These are phyloP conservation scores for Amborella trichopoda DNA, from an alignment of 164 flowering plant species.

Conservation along the genomic window DNA sequence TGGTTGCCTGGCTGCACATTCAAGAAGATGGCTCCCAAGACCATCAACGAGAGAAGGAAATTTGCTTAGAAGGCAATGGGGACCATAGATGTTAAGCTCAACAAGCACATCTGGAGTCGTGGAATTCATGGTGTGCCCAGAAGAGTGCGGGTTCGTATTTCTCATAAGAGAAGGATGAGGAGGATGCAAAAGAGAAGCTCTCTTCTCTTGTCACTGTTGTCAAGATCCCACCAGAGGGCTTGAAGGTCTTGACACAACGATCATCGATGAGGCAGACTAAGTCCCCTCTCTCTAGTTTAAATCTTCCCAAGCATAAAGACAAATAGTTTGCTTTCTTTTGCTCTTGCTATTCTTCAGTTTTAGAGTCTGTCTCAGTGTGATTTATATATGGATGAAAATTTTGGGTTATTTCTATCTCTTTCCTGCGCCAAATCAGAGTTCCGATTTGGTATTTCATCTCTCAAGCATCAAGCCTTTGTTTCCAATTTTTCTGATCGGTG, in stretches of 20 bases:
- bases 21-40: slow-evolving; percentile 75
- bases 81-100: slow-evolving; percentile 58
- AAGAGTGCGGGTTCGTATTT: slow-evolving; percentile 53
- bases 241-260: slow-evolving; percentile 44
- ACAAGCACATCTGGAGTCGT: slow-evolving; percentile 60
- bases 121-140: slow-evolving; percentile 62
- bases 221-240: slow-evolving; percentile 49
- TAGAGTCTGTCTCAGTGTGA: no score
- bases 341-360: no score
- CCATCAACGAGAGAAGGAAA: slow-evolving; percentile 60
- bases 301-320: no score
- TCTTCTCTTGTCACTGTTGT: slow-evolving; percentile 61
- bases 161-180: slow-evolving; percentile 70
- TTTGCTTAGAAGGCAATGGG: slow-evolving; percentile 64
- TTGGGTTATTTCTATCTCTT: no score
- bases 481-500: no score
- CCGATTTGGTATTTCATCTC: no score
- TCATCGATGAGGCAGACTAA: slow-evolving; percentile 51
- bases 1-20: slow-evolving; percentile 37
- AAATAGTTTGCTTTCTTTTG: no score
- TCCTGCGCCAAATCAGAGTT: no score
- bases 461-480: no score
- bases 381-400: no score
- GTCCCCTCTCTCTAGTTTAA: no score
- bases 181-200: slow-evolving; percentile 67